Evolutionary conservation across 179 eudicot species (phyloP).

Genomic region (Amaranthus tricolor): DNA sequence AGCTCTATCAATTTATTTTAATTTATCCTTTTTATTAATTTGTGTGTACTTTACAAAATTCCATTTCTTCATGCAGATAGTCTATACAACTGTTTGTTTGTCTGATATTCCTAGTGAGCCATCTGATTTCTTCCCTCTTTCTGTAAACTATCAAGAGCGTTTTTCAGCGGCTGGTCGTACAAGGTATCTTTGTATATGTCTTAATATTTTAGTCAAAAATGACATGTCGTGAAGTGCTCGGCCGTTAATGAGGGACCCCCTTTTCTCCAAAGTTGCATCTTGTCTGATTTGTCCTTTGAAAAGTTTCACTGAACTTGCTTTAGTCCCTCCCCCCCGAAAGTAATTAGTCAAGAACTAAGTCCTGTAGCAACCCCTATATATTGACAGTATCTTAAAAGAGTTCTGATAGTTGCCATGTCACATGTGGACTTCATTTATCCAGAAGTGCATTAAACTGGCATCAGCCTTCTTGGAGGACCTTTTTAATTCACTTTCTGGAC

Average conservation of each 20-base stretch:
- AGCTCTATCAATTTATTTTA: background rate
- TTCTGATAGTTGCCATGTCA: constrained; percentile 3
- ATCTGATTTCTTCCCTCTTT: constrained; percentile 91
- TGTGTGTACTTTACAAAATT: constrained; percentile 1
- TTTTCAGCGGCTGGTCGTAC: constrained; percentile 99
- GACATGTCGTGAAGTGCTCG: background rate
- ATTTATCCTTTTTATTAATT: constrained; percentile 11
- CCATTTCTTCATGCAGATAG: constrained; percentile 53
- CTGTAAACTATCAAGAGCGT: constrained; percentile 95
- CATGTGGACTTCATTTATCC: constrained; percentile 3
- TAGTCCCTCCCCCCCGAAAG: background rate
- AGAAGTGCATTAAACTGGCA: background rate
- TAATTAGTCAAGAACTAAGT: background rate
- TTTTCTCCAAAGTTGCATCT: background rate
- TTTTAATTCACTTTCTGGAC: background rate
- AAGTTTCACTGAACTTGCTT: too few relatives aligned
- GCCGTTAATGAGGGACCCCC: background rate
- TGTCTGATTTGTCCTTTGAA: background rate
- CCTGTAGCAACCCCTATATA: background rate
- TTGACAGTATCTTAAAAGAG: background rate
- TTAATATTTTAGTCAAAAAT: background rate
- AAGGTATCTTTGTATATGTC: constrained; percentile 42
- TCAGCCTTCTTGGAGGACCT: constrained; percentile 4
- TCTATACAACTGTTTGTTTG: constrained; percentile 89
- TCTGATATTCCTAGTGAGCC: constrained; percentile 96